Evolutionary conservation across 2,329 filamentous ascomycete species (phyloP).

Genomic region (Fusarium temperatum): DNA sequence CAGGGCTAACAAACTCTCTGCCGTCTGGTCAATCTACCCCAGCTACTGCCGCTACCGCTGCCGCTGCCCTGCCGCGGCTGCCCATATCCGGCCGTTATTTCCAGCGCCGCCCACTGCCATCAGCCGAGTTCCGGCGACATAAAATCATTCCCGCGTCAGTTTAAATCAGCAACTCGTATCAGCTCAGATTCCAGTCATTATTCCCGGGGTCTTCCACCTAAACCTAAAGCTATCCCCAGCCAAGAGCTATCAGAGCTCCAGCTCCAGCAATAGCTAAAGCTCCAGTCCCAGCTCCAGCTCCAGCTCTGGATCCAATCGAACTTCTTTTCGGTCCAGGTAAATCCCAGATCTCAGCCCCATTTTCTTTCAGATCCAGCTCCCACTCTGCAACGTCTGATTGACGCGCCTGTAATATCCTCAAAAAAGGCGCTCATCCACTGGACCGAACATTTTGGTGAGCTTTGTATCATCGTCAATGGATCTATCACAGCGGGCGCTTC

Average conservation of each 20-base stretch:
- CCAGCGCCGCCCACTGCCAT: slow-evolving; percentile 40
- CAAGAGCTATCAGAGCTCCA: slow-evolving; percentile 14
- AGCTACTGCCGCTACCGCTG: slow-evolving; percentile 12
- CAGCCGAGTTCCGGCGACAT: slow-evolving; percentile 35
- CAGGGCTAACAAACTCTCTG: slow-evolving; percentile 18
- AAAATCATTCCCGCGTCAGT: slow-evolving; percentile 13
- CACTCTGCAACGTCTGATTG: slow-evolving; percentile 12
- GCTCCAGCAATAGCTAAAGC: slow-evolving; percentile 21
- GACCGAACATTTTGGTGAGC: slow-evolving; percentile 10
- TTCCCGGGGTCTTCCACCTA: slow-evolving; percentile 23
- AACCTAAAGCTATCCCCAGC: slow-evolving; percentile 4
- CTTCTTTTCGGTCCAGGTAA: slow-evolving; percentile 15
- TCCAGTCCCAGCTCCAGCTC: slow-evolving; percentile 9
- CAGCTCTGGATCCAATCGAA: slow-evolving; percentile 12
- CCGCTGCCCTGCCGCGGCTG: slow-evolving; percentile 25
- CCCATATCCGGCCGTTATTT: slow-evolving; percentile 42
- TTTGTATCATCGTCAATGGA: slow-evolving; percentile 35
- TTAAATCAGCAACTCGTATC: slow-evolving; percentile 15
- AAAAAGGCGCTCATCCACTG: slow-evolving; percentile 15
- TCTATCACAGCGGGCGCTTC: slow-evolving; percentile 41
- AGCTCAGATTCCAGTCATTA: slow-evolving; percentile 22
- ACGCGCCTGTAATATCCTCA: slow-evolving; percentile 13
- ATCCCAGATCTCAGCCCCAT: slow-evolving; percentile 27
- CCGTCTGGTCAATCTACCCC: slow-evolving; percentile 15
- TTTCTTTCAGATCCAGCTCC: slow-evolving; percentile 22